Evolutionary conservation across 768 basidiomycete genomes (phyloP).

Genomic region (Xerocomellus intermedius): DNA sequence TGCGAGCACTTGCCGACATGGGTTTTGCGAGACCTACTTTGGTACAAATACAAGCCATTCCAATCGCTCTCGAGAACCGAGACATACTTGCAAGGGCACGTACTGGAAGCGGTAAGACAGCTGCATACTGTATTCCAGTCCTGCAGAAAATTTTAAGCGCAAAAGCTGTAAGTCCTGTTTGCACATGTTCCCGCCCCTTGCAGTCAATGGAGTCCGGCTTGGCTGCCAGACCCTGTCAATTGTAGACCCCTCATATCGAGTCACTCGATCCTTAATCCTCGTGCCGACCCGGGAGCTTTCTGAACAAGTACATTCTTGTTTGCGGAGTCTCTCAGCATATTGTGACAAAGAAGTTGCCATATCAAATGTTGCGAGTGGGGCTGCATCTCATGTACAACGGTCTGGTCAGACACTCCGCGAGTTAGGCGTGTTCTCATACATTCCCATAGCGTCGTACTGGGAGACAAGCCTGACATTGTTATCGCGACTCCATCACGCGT

Average conservation of each 20-base stretch:
- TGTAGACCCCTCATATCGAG: conserved; percentile 44
- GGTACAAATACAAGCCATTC: conserved; percentile 90
- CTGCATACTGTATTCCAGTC: conserved; percentile 90
- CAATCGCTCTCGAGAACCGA: conserved; percentile 80
- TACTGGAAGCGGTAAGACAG: conserved; percentile 97
- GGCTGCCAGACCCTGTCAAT: conserved; percentile 33
- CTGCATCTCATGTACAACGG: conserved; percentile 70
- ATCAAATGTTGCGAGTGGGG: conserved; percentile 76
- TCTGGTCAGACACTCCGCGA: conserved; percentile 29
- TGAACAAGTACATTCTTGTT: conserved; percentile 78
- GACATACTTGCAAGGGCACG: conserved; percentile 94
- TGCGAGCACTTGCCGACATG: conserved; percentile 86
- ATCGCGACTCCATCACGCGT: conserved; percentile 76
- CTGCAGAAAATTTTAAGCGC: conserved; percentile 82
- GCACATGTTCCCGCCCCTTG: background rate
- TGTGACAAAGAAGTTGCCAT: conserved; percentile 73
- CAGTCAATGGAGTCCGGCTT: background rate
- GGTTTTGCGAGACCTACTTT: conserved; percentile 90
- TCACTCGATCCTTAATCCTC: conserved; percentile 74
- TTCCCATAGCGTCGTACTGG: conserved; percentile 45
- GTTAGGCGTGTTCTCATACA: background rate
- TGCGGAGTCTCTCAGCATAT: conserved; percentile 66
- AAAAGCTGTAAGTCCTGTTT: conserved; percentile 61
- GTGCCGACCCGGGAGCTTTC: conserved; percentile 92
- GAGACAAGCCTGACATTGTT: conserved; percentile 77